Evolutionary conservation across 257 asterid genomes (phyloP).

Genomic region (Solanum ossicruentum): DNA sequence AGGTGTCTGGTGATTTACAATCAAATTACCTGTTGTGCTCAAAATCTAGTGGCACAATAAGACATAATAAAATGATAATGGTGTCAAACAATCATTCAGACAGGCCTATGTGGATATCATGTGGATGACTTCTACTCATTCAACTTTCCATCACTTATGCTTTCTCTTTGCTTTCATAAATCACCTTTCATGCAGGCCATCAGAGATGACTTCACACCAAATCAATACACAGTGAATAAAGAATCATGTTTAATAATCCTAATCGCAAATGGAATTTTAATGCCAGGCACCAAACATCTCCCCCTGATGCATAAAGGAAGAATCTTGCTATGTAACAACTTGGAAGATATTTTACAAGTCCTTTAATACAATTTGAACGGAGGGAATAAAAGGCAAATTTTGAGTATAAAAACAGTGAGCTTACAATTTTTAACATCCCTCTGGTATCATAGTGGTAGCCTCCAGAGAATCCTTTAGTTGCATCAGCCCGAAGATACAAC

Average conservation of each 20-base stretch:
- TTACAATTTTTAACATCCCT: constrained; percentile 32
- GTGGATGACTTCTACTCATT: not conserved
- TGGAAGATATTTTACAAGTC: not conserved
- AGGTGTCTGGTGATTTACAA: not conserved
- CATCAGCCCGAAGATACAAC: constrained; percentile 68
- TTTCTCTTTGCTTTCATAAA: not conserved
- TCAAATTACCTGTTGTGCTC: not conserved
- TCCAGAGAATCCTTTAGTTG: constrained; percentile 58
- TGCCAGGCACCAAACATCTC: not conserved
- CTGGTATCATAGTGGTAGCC: constrained; percentile 71
- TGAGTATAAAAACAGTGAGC: not conserved
- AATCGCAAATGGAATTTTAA: not conserved
- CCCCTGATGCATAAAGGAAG: not conserved
- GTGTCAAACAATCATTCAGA: not conserved
- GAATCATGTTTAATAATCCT: not conserved
- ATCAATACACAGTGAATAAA: not conserved
- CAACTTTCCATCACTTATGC: not conserved
- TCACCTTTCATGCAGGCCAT: not conserved
- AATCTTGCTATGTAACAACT: not conserved
- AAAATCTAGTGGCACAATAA: not conserved
- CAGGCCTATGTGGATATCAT: not conserved
- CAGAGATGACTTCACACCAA: not conserved
- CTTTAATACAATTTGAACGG: not conserved
- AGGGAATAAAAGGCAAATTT: not conserved
- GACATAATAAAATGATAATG: not conserved